phyloP scores from a whole-genome alignment of 75 land plant genomes.

The Larix kaempferi region DNA sequence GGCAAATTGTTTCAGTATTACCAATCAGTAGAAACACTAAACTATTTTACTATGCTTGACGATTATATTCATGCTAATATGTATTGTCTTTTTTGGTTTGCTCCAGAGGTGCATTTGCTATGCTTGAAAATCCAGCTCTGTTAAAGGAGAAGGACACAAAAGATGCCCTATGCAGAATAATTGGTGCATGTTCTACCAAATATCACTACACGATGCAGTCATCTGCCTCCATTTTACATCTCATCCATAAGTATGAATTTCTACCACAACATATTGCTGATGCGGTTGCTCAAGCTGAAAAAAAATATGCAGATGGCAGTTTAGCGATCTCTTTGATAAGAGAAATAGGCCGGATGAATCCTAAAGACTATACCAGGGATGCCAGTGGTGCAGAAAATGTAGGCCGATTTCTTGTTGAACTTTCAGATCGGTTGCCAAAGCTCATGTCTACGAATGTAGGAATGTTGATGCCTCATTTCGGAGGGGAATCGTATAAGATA shows the following conservation, averaged over 20 bases:
- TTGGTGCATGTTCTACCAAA: constrained; percentile 79
- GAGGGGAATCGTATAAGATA: constrained; percentile 95
- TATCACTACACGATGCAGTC: constrained; percentile 66
- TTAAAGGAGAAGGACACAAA: constrained; percentile 72
- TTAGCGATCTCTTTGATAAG: constrained; percentile 69
- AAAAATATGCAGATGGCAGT: constrained; percentile 72
- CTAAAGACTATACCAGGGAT: constrained; percentile 80
- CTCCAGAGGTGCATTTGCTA: constrained; percentile 56
- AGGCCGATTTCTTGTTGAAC: constrained; percentile 84
- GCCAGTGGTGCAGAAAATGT: constrained; percentile 81
- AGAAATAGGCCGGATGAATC: constrained; percentile 84
- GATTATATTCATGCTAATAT: background rate
- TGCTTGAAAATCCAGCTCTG: constrained; percentile 69
- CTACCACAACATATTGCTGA: constrained; percentile 71
- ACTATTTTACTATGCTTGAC: background rate
- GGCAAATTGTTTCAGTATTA: too few relatives aligned
- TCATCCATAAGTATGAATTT: constrained; percentile 85
- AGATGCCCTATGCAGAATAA: constrained; percentile 68
- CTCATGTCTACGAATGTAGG: constrained; percentile 82
- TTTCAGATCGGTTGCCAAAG: constrained; percentile 83
- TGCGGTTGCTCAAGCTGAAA: constrained; percentile 62
- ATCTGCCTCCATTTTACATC: constrained; percentile 75
- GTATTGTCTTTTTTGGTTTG: background rate
- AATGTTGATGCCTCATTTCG: constrained; percentile 86
- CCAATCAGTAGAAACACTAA: too few relatives aligned